A percentile compares a stretch with the other conserved stretches of the same genome.
phyloP scores from a whole-genome alignment of 129 eudicot species.

The Oenanthe sinensis region DNA sequence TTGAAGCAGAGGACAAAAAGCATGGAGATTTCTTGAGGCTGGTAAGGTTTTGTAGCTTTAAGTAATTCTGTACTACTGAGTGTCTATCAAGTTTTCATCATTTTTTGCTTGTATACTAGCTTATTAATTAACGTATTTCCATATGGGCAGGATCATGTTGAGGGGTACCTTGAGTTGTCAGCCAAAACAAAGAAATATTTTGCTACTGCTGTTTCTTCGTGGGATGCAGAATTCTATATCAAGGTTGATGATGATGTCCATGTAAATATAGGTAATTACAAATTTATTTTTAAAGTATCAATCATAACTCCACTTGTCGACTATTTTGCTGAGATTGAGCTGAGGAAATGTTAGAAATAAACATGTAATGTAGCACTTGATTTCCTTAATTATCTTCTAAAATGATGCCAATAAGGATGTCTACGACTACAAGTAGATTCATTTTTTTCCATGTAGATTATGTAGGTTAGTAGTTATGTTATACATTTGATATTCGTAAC shows the following conservation, averaged over 20 bases:
- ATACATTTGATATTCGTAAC: not conserved
- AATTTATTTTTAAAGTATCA: not conserved
- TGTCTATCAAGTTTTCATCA: not conserved
- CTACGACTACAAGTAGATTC: too few species aligned
- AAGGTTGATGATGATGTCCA: conserved; percentile 93
- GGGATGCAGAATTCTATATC: conserved; percentile 95
- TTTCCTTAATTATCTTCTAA: not conserved
- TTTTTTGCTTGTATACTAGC: not conserved
- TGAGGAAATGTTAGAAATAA: not conserved
- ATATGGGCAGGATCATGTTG: conserved; percentile 62
- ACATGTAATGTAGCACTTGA: not conserved
- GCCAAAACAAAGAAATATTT: conserved; percentile 80
- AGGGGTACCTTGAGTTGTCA: conserved; percentile 80
- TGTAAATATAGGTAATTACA: conserved; percentile 66
- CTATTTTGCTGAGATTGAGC: not conserved
- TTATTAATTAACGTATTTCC: conserved; percentile 1
- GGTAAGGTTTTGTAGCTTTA: conserved; percentile 28
- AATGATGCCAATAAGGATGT: not conserved
- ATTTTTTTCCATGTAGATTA: too few species aligned
- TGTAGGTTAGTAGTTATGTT: too few species aligned
- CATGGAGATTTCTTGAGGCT: conserved; percentile 80
- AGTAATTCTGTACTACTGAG: not conserved
- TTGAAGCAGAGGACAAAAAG: conserved; percentile 73
- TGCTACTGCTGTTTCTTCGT: conserved; percentile 69
- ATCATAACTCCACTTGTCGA: not conserved